Evolutionary conservation across 148 eudicot genomes (phyloP), one percentile per base, ranked within the genome.

Genomic region (Polygonum aviculare): DNA sequence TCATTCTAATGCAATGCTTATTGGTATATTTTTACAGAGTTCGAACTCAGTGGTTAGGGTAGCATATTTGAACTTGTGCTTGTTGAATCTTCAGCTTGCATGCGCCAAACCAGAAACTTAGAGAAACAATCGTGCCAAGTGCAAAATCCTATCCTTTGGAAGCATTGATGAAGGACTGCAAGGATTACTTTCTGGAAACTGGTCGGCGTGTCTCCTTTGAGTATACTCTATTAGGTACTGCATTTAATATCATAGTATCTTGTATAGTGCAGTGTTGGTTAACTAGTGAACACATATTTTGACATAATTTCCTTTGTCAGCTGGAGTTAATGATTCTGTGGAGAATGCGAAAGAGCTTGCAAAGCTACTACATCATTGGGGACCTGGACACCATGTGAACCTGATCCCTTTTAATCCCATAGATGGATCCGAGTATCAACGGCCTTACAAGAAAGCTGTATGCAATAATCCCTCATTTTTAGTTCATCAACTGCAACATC

Each of bases 101-200:
- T 84, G 99, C 99, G 82, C 98, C 99, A 21, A 96, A 93, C 81
- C 99, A 96, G 92, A 88, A 86, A 81, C 93, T 96, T 47, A 81
- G 99, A 81, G 99, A 96, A 85, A 81, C 40, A 54, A 89, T 96
- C 70, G 99, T 96, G 79, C 99, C 99, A 51, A 96, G 99, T 87
- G 99, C 99, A 49, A 96, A 91, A 83, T 86, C 95, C 22, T 96
- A 96, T 72, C 99, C 98, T 74, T 75, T 96, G 86, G 93, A 88
- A 75, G 98, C 95, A 73, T 82, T 96, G 48, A 83, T 96, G 93
- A 88, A 96, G 84, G 99, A 96, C 82, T 96, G 99, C 86, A 88
- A 82, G 81, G 98, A 93, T 77, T 96, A 96, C 86, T 93, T 93
- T 72, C 79, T 75, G 5, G 97, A 96, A 87, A 96, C 99, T 49